Percentiles rank a stretch among this genome's conserved stretches.
Conservation (phyloP, 208 protist genomes). For the Angomonas deanei region DNA sequence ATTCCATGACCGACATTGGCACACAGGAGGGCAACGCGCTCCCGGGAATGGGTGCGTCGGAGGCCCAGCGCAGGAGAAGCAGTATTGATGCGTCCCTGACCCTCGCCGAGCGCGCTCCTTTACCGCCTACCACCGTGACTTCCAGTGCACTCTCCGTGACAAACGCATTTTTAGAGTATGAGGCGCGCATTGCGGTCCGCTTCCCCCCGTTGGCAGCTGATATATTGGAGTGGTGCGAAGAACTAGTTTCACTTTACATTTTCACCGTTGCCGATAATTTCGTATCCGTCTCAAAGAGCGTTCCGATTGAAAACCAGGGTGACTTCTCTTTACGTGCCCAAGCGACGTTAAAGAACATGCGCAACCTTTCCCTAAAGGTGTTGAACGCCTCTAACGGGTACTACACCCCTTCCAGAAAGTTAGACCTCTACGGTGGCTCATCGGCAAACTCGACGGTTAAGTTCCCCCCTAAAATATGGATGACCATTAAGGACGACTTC, state of each 20-base stretch:
- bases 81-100: not conserved
- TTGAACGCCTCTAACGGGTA: conserved; percentile 27
- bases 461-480: conserved; percentile 70
- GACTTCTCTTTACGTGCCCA: conserved; percentile 48
- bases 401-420: conserved; percentile 16
- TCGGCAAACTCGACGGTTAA: conserved; percentile 7
- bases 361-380: conserved; percentile 29
- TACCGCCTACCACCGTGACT: conserved; percentile 43
- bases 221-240: conserved; percentile 64
- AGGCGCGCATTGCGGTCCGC: conserved; percentile 66
- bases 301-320: conserved; percentile 68
- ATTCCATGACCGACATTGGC: not conserved
- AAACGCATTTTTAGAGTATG: conserved; percentile 70
- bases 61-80: not conserved
- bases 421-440: not conserved
- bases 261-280: conserved; percentile 84
- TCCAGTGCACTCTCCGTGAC: conserved; percentile 45
- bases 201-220: conserved; percentile 66
- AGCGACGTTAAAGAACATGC: conserved; percentile 43
- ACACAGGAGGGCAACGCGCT: conserved; percentile 10
- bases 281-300: conserved; percentile 66
- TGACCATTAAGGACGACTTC: conserved; percentile 43
- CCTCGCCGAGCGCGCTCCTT: conserved; percentile 17
- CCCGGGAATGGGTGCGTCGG: conserved; percentile 1
- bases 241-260: conserved; percentile 65